These are phyloP conservation scores for Trichosporon ovoides DNA, from an alignment of 1,284 basidiomycete genomes.

Conservation along the genomic window DNA sequence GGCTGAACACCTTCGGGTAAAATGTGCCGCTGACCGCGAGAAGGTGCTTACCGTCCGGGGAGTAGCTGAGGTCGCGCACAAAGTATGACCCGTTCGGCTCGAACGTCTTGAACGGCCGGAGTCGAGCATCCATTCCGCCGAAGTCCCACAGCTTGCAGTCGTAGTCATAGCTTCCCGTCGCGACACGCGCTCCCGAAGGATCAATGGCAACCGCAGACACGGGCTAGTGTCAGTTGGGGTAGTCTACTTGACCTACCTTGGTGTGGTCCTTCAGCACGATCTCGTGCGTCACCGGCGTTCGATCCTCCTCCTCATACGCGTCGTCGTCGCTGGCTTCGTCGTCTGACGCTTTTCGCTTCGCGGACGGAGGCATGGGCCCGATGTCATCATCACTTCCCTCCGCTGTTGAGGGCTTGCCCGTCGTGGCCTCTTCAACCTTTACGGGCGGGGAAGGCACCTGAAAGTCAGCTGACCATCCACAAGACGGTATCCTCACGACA, in stretches of 20 bases:
- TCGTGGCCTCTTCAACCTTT: neutral
- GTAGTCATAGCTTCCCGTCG: conserved; percentile 92
- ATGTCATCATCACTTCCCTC: conserved; percentile 31
- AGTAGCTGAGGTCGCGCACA: conserved; percentile 82
- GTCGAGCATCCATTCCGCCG: conserved; percentile 82
- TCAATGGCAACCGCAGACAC: conserved; percentile 88
- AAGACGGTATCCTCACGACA: conserved; percentile 7
- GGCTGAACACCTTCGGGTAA: conserved; percentile 80
- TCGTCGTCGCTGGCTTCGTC: conserved; percentile 22
- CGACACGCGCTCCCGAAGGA: conserved; percentile 82
- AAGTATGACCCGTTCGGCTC: conserved; percentile 90
- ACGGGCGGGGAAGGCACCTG: neutral
- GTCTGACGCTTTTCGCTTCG: conserved; percentile 32
- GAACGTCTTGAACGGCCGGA: conserved; percentile 92
- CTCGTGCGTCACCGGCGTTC: conserved; percentile 61
- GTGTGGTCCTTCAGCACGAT: conserved; percentile 85
- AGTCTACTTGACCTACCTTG: conserved; percentile 53
- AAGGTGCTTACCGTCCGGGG: conserved; percentile 75
- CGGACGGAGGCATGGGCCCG: conserved; percentile 32
- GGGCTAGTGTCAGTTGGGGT: conserved; percentile 51
- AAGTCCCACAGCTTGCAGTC: conserved; percentile 99
- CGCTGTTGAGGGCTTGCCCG: conserved; percentile 4
- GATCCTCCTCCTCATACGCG: conserved; percentile 41
- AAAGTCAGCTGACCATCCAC: neutral
- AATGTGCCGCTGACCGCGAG: conserved; percentile 80